A percentile compares a stretch with the other conserved stretches of the same genome.
These are phyloP conservation scores for Fusarium sp. DNA, from an alignment of 2,329 filamentous ascomycete species.

Conservation along the genomic window DNA sequence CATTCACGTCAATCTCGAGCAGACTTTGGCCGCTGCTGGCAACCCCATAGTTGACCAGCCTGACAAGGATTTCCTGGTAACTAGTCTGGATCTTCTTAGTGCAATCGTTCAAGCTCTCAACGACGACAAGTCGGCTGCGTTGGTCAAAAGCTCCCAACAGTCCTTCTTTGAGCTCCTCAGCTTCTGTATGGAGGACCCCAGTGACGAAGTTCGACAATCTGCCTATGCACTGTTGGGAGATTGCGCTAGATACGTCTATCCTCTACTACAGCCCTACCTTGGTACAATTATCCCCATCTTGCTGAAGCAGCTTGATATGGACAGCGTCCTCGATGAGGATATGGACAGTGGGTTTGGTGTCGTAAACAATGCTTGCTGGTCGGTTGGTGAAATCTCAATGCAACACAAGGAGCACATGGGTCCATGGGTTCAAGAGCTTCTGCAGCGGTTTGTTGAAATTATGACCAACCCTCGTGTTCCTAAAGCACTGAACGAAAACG, in stretches of 20 bases:
- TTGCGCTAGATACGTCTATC: constrained; percentile 91
- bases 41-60: constrained; percentile 78
- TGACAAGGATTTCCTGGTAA: constrained; percentile 97
- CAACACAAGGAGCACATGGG: constrained; percentile 78
- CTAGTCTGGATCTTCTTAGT: constrained; percentile 91
- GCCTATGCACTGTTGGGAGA: constrained; percentile 95
- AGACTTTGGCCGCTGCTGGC: constrained; percentile 74
- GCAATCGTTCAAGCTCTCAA: constrained; percentile 92
- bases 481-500: constrained; percentile 89
- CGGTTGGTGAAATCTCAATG: constrained; percentile 89
- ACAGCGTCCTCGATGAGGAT: constrained; percentile 78
- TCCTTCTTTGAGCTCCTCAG: constrained; percentile 90
- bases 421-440: constrained; percentile 79
- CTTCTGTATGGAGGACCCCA: constrained; percentile 90
- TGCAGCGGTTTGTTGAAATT: constrained; percentile 81
- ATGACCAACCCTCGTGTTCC: constrained; percentile 87
- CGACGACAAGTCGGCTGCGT: constrained; percentile 74
- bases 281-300: constrained; percentile 79
- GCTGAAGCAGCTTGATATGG: constrained; percentile 87
- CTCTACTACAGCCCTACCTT: constrained; percentile 79
- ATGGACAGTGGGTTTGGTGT: constrained; percentile 89
- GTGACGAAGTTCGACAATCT: constrained; percentile 94
- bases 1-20: constrained; percentile 90
- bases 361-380: constrained; percentile 99
- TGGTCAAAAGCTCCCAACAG: constrained; percentile 79